Evolutionary conservation across 2,329 filamentous ascomycete species (phyloP).

Genomic region (Parafenestella ontariensis): DNA sequence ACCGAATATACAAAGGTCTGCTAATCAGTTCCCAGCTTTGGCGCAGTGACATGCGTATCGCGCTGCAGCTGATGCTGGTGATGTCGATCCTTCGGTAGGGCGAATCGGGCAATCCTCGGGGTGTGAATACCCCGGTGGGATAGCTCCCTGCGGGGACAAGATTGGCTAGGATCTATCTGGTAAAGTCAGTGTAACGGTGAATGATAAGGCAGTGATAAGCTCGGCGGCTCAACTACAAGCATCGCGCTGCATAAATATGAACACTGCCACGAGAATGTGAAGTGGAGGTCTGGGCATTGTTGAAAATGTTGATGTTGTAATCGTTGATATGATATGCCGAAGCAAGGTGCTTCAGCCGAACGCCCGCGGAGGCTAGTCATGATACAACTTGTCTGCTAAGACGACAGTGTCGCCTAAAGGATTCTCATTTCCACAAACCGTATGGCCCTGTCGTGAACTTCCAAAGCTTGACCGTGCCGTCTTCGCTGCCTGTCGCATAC

Average conservation of each 20-base stretch:
- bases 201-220: neutral
- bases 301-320: neutral
- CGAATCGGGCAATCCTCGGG: slow-evolving; percentile 29
- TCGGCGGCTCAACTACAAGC: neutral
- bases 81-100: slow-evolving; percentile 30
- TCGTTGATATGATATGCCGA: neutral
- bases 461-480: slow-evolving; percentile 95
- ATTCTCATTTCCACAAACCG: slow-evolving; percentile 66
- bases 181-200: neutral
- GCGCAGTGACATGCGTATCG: slow-evolving; percentile 12
- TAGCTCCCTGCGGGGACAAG: neutral
- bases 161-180: neutral
- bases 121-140: slow-evolving; percentile 16
- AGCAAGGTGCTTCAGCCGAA: neutral
- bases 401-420: neutral
- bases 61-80: slow-evolving; percentile 16
- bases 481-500: slow-evolving; percentile 95
- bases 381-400: neutral
- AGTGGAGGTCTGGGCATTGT: neutral
- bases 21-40: slow-evolving; percentile 20
- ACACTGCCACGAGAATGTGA: neutral
- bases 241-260: neutral
- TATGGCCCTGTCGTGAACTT: slow-evolving; percentile 71
- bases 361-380: neutral
- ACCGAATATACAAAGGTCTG: slow-evolving; percentile 21